phyloP scores from a whole-genome alignment of 495 filamentous ascomycete species.

The Aspergillus coremiiformis region DNA sequence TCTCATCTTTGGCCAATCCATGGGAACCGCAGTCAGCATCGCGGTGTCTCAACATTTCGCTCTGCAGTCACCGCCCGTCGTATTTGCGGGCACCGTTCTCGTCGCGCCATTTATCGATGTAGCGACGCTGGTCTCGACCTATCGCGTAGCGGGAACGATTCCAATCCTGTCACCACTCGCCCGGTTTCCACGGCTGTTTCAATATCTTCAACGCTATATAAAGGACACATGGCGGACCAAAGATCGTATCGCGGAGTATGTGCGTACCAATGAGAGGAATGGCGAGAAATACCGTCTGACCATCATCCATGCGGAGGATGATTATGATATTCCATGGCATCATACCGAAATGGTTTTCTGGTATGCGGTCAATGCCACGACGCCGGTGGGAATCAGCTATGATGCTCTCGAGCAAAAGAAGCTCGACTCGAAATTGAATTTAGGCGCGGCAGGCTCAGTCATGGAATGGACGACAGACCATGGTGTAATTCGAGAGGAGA shows the following conservation, averaged over 20 bases:
- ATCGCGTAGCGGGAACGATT: constrained; percentile 35
- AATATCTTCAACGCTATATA: constrained; percentile 33
- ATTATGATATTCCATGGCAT: constrained; percentile 34
- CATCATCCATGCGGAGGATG: constrained; percentile 32
- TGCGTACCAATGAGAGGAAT: constrained; percentile 23
- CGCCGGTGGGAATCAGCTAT: constrained; percentile 20
- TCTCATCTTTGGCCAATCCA: constrained; percentile 65
- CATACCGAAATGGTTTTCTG: constrained; percentile 35
- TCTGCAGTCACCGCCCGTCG: constrained; percentile 20
- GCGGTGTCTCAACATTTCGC: constrained; percentile 57
- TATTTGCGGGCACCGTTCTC: constrained; percentile 30
- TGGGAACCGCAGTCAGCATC: constrained; percentile 67
- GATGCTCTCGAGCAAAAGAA: constrained; percentile 32
- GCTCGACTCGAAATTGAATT: constrained; percentile 21
- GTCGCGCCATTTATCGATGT: constrained; percentile 41
- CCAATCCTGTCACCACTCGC: constrained; percentile 38
- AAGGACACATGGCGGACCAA: constrained; percentile 40
- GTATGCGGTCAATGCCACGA: constrained; percentile 38
- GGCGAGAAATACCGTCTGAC: constrained; percentile 21
- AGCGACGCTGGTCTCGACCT: constrained; percentile 36
- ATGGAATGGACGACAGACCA: constrained; percentile 38
- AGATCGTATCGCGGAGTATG: constrained; percentile 29
- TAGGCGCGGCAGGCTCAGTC: constrained; percentile 41
- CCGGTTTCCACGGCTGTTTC: constrained; percentile 31
- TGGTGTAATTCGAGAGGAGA: constrained; percentile 42